A percentile compares a stretch with the other conserved stretches of the same genome.
phyloP scores from a whole-genome alignment of 768 basidiomycete genomes.

The Termitomyces titanicus region DNA sequence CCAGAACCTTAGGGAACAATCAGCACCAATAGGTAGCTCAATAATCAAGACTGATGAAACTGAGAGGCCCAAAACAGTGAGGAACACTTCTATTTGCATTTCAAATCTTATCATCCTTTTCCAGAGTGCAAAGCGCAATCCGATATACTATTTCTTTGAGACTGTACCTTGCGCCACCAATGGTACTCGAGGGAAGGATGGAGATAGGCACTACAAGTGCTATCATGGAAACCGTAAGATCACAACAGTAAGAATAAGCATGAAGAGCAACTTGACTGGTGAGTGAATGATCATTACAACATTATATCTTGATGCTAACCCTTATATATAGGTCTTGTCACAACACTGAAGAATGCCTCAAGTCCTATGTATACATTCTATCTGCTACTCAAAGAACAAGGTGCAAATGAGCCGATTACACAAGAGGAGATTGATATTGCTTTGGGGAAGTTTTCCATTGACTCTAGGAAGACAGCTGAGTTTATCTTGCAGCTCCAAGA shows the following conservation, averaged over 20 bases:
- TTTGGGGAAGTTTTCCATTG: not conserved
- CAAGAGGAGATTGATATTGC: not conserved
- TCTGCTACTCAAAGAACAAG: not conserved
- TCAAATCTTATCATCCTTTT: not conserved
- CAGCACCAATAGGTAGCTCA: not conserved
- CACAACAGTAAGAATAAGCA: not conserved
- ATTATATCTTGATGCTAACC: not conserved
- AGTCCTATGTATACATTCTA: not conserved
- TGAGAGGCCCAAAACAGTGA: not conserved
- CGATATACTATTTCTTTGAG: slow-evolving; percentile 1
- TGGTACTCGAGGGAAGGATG: not conserved
- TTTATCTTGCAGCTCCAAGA: not conserved
- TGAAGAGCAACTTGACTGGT: slow-evolving; percentile 5
- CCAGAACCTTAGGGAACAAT: not conserved
- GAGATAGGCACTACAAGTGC: slow-evolving; percentile 5
- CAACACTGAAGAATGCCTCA: not conserved
- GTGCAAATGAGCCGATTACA: not conserved
- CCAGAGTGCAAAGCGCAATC: not conserved
- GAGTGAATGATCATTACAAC: not conserved
- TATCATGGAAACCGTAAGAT: slow-evolving; percentile 3
- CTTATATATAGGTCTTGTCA: not conserved
- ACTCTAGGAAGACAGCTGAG: not conserved
- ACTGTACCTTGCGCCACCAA: not conserved
- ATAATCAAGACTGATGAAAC: not conserved
- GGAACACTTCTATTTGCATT: not conserved